phyloP scores from a whole-genome alignment of 176 grass and related monocot species.

The Oryza glaberrima region DNA sequence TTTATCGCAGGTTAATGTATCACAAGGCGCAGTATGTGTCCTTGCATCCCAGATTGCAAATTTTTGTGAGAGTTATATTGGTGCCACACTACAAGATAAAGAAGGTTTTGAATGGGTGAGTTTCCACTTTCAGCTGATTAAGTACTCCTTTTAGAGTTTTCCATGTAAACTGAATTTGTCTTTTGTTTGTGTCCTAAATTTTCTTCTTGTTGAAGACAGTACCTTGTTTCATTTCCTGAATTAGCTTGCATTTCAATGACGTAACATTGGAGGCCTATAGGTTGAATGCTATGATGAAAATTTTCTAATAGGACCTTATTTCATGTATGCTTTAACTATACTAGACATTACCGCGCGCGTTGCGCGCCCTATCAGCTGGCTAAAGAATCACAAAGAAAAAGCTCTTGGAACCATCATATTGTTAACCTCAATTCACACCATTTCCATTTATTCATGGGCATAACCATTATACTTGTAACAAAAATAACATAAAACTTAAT shows the following conservation, averaged over 20 bases:
- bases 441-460: too few species aligned
- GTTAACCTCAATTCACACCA: too few species aligned
- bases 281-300: background rate
- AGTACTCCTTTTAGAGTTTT: background rate
- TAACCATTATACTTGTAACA: too few species aligned
- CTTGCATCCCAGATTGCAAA: slow-evolving; percentile 97
- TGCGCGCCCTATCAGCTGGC: too few species aligned
- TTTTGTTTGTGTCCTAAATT: background rate
- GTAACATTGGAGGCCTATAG: background rate
- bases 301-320: background rate
- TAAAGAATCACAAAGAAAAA: too few species aligned
- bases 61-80: slow-evolving; percentile 85
- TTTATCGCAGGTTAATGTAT: slow-evolving; percentile 59
- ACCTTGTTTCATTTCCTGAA: slow-evolving; percentile 9
- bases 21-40: slow-evolving; percentile 67
- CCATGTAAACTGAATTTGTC: slow-evolving; percentile 11
- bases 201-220: background rate
- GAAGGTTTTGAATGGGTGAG: slow-evolving; percentile 92
- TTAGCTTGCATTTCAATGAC: slow-evolving; percentile 20
- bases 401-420: too few species aligned
- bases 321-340: background rate
- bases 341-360: too few species aligned
- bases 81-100: slow-evolving; percentile 87
- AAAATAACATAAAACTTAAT: too few species aligned
- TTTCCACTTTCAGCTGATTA: slow-evolving; percentile 24